Evolutionary conservation across 352 stramenopile genomes (phyloP).

Genomic region (Phytophthora niederhauseri): DNA sequence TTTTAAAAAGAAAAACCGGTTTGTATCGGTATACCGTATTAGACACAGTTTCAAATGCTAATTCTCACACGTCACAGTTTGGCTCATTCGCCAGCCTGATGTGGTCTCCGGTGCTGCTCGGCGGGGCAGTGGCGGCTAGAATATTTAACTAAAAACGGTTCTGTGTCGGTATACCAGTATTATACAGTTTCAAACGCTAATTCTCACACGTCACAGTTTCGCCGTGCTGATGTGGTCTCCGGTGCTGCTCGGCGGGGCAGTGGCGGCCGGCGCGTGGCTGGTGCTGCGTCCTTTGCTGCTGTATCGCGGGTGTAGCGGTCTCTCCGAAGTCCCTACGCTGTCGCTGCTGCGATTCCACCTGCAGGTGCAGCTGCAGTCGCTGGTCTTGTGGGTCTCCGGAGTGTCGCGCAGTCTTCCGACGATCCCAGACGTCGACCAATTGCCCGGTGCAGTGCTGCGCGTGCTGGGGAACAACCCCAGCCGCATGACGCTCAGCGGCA

Average conservation of each 20-base stretch:
- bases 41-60: too few relatives aligned
- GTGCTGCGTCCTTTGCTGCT: slow-evolving; percentile 22
- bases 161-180: too few relatives aligned
- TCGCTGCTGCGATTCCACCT: slow-evolving; percentile 53
- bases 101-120: too few relatives aligned
- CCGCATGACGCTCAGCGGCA: slow-evolving; percentile 89
- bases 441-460: slow-evolving; percentile 64
- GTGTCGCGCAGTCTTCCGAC: slow-evolving; percentile 46
- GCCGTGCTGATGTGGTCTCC: slow-evolving; percentile 29
- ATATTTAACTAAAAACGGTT: too few relatives aligned
- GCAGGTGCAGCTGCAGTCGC: slow-evolving; percentile 47
- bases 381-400: slow-evolving; percentile 48
- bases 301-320: slow-evolving; percentile 4
- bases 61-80: too few relatives aligned
- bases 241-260: slow-evolving; percentile 1
- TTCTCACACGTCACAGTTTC: slow-evolving; percentile 29
- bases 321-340: slow-evolving; percentile 37
- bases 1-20: too few relatives aligned
- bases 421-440: slow-evolving; percentile 45
- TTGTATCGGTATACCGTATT: too few relatives aligned
- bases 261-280: slow-evolving; percentile 14
- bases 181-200: too few relatives aligned
- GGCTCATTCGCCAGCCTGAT: too few relatives aligned
- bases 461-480: slow-evolving; percentile 88
- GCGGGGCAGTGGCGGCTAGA: too few relatives aligned